Evolutionary conservation across 192 early-diverging fungal genomes (phyloP), one percentile per base, ranked within the genome.

Genomic region (Rhizoclosmatium sp.): DNA sequence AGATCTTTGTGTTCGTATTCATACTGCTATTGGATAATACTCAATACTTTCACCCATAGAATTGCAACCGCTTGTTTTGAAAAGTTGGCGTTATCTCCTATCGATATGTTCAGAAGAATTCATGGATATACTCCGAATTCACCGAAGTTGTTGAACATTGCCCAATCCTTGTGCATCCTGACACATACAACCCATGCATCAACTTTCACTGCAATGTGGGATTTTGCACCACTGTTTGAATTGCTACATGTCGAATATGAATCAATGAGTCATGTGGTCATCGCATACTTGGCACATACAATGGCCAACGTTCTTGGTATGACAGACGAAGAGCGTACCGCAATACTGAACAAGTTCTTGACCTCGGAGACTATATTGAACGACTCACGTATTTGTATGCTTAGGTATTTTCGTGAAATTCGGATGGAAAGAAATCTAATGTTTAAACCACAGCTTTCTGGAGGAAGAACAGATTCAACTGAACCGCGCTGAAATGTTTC

Each of bases 251-350:
- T 49, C 65, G 19, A 77, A 47, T 23, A 61, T 58, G 21, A 45
- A 75, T 46, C 39, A 48, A 7, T 54, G 47, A 3, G 45, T 78
- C 31, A 42, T 59, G 40, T 65, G n/a, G 56, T 82, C 47, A 73
- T 75, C 4, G 59, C 75, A 10, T 87, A 83, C 65, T 56, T 82
- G 21, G 80, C 76, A 4, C 70, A 80, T 46, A 87, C 69, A 3
- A 75, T 87, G 39, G 60, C 84, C 3, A 79, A 78, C 23, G 75
- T 87, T 31, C 65, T 84, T 10, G 77, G 80, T 23, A 85, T 88
- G 82, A 75, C 84, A 9, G 87, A 84, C 65, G 47, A 16, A 7
- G 84, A 88, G 59, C 54, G 78, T 16, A n/a, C 42, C 19, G 70
- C 39, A 23, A 76, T 76, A 10, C 47, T 80, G 56, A 59, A 76